Percentiles rank a stretch among this genome's conserved stretches.
Evolutionary conservation across 129 eudicot species (phyloP).

Genomic region (Gnaphalium uliginosum): DNA sequence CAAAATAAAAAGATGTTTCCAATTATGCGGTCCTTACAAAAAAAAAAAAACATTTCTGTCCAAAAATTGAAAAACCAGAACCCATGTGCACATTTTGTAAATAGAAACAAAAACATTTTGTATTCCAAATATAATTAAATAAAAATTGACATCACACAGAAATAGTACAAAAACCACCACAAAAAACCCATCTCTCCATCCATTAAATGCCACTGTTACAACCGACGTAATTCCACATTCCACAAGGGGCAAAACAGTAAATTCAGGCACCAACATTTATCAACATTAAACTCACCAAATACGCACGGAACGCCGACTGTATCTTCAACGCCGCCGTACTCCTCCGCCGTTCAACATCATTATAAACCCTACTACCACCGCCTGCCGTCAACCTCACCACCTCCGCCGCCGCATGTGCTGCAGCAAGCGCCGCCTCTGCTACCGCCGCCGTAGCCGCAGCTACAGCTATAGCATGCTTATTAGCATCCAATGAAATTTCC

Average conservation of each 20-base stretch:
- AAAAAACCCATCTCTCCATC: slow-evolving; percentile 9
- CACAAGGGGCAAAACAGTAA: slow-evolving; percentile 24
- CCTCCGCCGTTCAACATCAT: slow-evolving; percentile 42
- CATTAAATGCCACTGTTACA: slow-evolving; percentile 20
- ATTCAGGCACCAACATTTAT: not conserved
- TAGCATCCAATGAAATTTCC: slow-evolving; percentile 52
- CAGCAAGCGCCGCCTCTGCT: slow-evolving; percentile 96
- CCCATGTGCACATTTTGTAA: slow-evolving; percentile 40
- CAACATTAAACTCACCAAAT: slow-evolving; percentile 52
- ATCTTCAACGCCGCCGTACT: slow-evolving; percentile 66
- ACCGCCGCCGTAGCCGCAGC: slow-evolving; percentile 97
- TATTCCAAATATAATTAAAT: slow-evolving; percentile 6
- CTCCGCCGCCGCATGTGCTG: slow-evolving; percentile 96
- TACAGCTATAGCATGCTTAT: slow-evolving; percentile 92
- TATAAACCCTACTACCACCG: slow-evolving; percentile 31
- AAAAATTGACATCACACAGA: slow-evolving; percentile 3
- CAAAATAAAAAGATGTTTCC: not conserved
- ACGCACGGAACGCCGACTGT: slow-evolving; percentile 93
- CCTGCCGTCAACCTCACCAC: slow-evolving; percentile 73
- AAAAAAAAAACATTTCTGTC: not conserved
- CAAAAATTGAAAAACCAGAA: slow-evolving; percentile 17
- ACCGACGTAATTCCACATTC: slow-evolving; percentile 22
- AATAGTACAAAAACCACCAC: slow-evolving; percentile 21
- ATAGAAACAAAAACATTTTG: slow-evolving; percentile 16
- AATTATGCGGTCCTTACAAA: slow-evolving; percentile 16